These are phyloP conservation scores for Amanita jacksonii DNA, from an alignment of 768 basidiomycete genomes.

Conservation along the genomic window DNA sequence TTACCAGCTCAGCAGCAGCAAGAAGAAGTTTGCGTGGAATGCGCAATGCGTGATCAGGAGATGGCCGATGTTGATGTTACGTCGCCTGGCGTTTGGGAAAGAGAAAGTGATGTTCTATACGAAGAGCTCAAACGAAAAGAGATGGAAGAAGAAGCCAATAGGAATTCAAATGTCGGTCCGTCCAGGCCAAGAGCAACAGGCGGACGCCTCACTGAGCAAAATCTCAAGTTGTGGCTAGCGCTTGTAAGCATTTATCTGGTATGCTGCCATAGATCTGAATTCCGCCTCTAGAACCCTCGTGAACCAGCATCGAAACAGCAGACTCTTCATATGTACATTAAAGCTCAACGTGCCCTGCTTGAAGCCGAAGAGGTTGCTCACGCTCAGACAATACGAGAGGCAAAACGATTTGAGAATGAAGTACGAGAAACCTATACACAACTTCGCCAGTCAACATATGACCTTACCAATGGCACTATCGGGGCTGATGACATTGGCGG, in stretches of 20 bases:
- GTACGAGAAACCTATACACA: conserved; percentile 78
- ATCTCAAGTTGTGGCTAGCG: conserved; percentile 71
- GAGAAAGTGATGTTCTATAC: conserved; percentile 76
- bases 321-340: conserved; percentile 75
- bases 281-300: conserved; percentile 65
- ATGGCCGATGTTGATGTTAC: conserved; percentile 93
- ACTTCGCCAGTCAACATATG: conserved; percentile 70
- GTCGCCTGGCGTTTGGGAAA: conserved; percentile 81
- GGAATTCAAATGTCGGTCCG: conserved; percentile 42
- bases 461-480: conserved; percentile 38
- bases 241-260: conserved; percentile 41
- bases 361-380: conserved; percentile 78
- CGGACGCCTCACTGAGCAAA: conserved; percentile 63
- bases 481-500: conserved; percentile 51
- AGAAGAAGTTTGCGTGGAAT: conserved; percentile 91
- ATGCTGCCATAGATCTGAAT: conserved; percentile 5
- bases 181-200: conserved; percentile 56
- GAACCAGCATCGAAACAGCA: conserved; percentile 82
- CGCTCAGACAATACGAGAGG: conserved; percentile 69
- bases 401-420: conserved; percentile 61
- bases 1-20: conserved; percentile 47
- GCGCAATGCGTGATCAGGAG: conserved; percentile 97
- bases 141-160: conserved; percentile 52
- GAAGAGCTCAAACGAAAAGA: conserved; percentile 72
- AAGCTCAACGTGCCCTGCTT: conserved; percentile 68